A percentile compares a stretch with the other conserved stretches of the same genome.
These are phyloP conservation scores for Xylariaceae sp. DNA, from an alignment of 2,329 filamentous ascomycete species.

Conservation along the genomic window DNA sequence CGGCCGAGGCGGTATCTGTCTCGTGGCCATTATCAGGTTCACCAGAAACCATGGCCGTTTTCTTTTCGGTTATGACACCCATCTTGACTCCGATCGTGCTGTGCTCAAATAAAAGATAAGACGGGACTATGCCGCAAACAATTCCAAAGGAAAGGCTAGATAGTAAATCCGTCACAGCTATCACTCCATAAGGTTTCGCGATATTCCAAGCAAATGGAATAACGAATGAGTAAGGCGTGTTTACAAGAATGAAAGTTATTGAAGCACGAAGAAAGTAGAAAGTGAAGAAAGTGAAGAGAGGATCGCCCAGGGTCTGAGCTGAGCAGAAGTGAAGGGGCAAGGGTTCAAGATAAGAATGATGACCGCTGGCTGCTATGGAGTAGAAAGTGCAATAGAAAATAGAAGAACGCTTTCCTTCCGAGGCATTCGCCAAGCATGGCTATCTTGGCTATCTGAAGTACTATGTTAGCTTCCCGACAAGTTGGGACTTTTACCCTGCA, in stretches of 20 bases:
- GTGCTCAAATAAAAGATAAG: not conserved
- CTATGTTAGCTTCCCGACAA: too few relatives aligned
- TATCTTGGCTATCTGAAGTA: too few relatives aligned
- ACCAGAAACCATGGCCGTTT: slow-evolving; percentile 22
- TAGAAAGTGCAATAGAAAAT: too few relatives aligned
- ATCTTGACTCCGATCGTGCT: too few relatives aligned
- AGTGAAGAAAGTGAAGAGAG: not conserved
- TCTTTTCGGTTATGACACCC: slow-evolving; percentile 26
- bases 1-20: slow-evolving; percentile 55
- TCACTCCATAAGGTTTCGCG: slow-evolving; percentile 17
- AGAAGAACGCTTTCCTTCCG: too few relatives aligned
- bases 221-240: not conserved
- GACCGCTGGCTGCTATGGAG: not conserved
- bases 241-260: not conserved
- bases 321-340: not conserved
- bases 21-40: slow-evolving; percentile 35
- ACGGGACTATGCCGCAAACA: not conserved
- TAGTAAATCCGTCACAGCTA: slow-evolving; percentile 1
- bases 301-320: slow-evolving; percentile 1
- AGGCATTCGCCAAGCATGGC: too few relatives aligned
- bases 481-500: too few relatives aligned
- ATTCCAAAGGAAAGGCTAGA: not conserved
- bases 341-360: slow-evolving; percentile 11
- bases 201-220: not conserved
- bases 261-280: not conserved